Conservation (phyloP, 345 rosid species). For the Carallia brachiata region DNA sequence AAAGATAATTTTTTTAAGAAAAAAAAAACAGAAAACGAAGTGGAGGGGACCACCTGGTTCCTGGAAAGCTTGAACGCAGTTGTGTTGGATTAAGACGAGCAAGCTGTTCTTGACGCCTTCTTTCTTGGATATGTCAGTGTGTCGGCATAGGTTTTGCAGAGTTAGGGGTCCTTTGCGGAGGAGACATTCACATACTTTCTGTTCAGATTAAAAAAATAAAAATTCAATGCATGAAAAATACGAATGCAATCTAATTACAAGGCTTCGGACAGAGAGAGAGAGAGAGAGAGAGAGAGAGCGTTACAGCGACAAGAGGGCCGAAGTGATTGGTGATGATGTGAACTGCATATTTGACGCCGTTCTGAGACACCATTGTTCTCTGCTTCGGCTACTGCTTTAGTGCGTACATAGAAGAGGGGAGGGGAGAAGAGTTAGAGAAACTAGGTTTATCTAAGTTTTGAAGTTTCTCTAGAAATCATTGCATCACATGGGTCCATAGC, state of each 20-base stretch:
- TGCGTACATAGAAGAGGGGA: background rate
- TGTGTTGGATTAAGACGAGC: constrained; percentile 76
- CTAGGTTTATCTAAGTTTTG: too few species aligned
- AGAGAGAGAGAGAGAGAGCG: constrained; percentile 3
- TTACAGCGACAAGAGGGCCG: constrained; percentile 78
- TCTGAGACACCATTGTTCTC: constrained; percentile 36
- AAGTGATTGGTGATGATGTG: constrained; percentile 71
- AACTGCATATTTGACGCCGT: constrained; percentile 66
- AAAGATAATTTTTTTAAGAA: background rate
- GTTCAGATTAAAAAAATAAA: constrained; percentile 8
- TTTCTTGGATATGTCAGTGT: constrained; percentile 36
- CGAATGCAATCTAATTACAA: background rate
- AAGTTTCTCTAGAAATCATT: fast-evolving
- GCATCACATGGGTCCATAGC: constrained; percentile 19
- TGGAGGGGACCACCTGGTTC: constrained; percentile 22
- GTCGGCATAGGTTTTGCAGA: constrained; percentile 42
- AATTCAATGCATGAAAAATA: background rate
- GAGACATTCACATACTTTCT: constrained; percentile 88
- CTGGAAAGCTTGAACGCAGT: constrained; percentile 74
- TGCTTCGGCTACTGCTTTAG: background rate
- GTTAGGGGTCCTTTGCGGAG: constrained; percentile 62
- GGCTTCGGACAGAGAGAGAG: background rate
- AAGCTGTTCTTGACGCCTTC: constrained; percentile 60
- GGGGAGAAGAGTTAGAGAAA: too few species aligned
- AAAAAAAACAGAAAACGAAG: background rate